phyloP scores from a whole-genome alignment of 176 grass and related monocot species.

The Lolium perenne region DNA sequence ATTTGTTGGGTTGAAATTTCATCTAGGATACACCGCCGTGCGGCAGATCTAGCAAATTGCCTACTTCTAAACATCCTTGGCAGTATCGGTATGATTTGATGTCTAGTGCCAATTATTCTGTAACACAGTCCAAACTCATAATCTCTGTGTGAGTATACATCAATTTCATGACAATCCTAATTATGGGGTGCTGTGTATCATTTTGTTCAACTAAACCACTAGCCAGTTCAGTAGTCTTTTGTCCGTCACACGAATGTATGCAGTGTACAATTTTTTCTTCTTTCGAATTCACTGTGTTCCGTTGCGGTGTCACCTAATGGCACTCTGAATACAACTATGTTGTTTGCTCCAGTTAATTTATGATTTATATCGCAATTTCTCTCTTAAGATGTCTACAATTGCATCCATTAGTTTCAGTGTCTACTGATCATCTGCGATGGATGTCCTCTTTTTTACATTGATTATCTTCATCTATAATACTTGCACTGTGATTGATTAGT shows the following conservation, averaged over 20 bases:
- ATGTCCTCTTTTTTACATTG: conserved; percentile 9
- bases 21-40: neutral
- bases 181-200: neutral
- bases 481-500: neutral
- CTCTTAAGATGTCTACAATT: neutral
- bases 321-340: neutral
- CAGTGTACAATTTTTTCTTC: neutral
- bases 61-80: neutral
- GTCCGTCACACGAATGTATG: neutral
- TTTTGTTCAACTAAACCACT: neutral
- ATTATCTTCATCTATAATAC: neutral
- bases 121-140: neutral
- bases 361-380: neutral
- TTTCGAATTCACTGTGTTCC: neutral
- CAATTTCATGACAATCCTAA: neutral
- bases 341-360: neutral
- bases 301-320: neutral
- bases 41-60: neutral
- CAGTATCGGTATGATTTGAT: neutral
- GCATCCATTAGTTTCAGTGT: neutral
- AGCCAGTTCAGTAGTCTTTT: conserved; percentile 7
- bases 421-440: neutral
- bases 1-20: neutral
- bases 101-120: neutral
- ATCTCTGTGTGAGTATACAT: neutral